These are phyloP conservation scores for Lunasporangiospora selenospora DNA, from an alignment of 192 early-diverging fungal genomes.

Conservation along the genomic window DNA sequence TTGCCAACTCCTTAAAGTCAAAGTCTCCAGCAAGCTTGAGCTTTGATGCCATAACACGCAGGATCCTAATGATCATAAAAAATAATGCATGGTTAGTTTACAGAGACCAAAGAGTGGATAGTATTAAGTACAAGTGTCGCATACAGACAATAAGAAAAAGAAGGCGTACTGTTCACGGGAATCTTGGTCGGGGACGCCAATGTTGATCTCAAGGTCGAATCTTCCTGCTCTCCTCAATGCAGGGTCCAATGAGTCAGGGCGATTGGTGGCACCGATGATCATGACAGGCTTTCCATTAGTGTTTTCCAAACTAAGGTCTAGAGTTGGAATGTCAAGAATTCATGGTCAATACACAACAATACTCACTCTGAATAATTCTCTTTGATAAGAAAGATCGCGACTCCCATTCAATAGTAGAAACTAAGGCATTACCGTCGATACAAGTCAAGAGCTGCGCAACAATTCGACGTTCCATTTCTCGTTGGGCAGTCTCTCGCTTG, in stretches of 20 bases:
- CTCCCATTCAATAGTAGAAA: too few relatives aligned
- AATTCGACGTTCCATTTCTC: slow-evolving; percentile 96
- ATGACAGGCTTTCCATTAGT: slow-evolving; percentile 90
- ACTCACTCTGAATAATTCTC: background rate
- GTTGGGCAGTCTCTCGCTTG: slow-evolving; percentile 85
- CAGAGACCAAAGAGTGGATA: too few relatives aligned
- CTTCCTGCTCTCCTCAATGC: slow-evolving; percentile 96
- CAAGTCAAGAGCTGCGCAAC: slow-evolving; percentile 97
- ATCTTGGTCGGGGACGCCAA: slow-evolving; percentile 92
- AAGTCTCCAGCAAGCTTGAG: slow-evolving; percentile 83
- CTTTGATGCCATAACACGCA: slow-evolving; percentile 78
- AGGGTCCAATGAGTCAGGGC: slow-evolving; percentile 97
- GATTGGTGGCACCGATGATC: slow-evolving; percentile 98
- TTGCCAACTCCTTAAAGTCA: slow-evolving; percentile 83
- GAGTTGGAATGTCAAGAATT: background rate
- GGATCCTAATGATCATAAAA: slow-evolving; percentile 59
- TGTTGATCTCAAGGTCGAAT: slow-evolving; percentile 97
- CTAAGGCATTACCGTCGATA: slow-evolving; percentile 93
- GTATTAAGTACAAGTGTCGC: too few relatives aligned
- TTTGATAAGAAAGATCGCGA: too few relatives aligned
- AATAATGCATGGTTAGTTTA: background rate
- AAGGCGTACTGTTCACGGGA: slow-evolving; percentile 77
- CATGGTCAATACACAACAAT: slow-evolving; percentile 8
- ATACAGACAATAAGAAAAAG: too few relatives aligned
- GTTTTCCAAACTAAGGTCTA: slow-evolving; percentile 90